Base-by-base conservation (phyloP, 139 green algal species). In the Coelastrella sp. region DNA sequence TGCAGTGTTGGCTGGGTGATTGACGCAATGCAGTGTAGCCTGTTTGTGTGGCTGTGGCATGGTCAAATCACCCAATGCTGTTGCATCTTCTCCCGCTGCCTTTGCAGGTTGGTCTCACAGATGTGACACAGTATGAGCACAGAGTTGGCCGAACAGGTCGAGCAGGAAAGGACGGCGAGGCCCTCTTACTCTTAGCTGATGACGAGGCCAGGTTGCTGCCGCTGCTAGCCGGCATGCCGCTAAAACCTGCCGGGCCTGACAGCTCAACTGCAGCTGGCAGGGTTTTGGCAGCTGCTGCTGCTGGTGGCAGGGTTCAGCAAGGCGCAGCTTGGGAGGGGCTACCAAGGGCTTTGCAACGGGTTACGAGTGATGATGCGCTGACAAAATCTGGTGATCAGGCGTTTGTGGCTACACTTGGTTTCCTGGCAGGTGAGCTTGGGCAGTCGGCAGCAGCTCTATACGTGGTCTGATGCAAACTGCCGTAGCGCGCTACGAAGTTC, bases 131-230 rank as follows among this genome's bases (percentile, higher is more conserved):
- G 95, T 99, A 99, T 89, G 97, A 99, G 68, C 98, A 99, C 92
- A 94, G 98, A 57, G 98, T 99, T 61, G 97, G 98, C 5, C 94
- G 98, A 80, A 99, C 98, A 8, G 98, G 97, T 1, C 94, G 98
- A 8, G 98, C 98, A 3, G 98, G 98, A 74, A 98, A 98, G 88
- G 95, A 93, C n/a, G 98, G 97, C 85, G 95, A 95, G 32, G 95
- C 96, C 7, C 93, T 99, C 83, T 99, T 98, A 23, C 98, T 99
- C 94, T 98, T 99, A 66, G 85, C 88, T 3, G 92, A 95, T 66
- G 94, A 94, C 32, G 93, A 95, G 90, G 78, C 91, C 17, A 68
- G 93, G n/a, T 90, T 99, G 65, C 96, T 99, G 64, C 65, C 92
- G 47, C 4, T 93, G 81, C 73, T 88, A 56, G 17, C 54, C 73